phyloP scores from a whole-genome alignment of 1,139 yeast genomes.

The Debaryomyces fabryi region DNA sequence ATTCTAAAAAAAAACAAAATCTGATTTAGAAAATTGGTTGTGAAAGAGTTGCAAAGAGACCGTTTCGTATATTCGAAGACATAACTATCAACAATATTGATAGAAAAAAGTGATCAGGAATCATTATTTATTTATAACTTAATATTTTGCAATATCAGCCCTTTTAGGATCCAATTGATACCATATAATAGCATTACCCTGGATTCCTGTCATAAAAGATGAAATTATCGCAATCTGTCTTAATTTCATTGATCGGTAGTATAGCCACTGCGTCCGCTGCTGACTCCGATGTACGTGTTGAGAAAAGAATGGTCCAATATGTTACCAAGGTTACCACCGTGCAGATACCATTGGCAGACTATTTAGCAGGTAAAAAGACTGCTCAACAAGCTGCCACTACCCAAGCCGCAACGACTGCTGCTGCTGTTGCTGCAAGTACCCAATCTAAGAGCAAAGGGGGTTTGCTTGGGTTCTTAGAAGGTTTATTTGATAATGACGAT shows the following conservation, averaged over 20 bases:
- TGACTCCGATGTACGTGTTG: neutral
- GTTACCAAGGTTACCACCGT: conserved; percentile 23
- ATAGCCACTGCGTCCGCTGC: neutral
- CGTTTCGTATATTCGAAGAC: neutral
- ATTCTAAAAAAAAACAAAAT: neutral
- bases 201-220: neutral
- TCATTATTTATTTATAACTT: neutral
- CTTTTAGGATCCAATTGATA: neutral
- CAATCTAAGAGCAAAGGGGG: neutral
- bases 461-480: conserved; percentile 3
- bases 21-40: neutral
- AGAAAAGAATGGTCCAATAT: conserved; percentile 17
- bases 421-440: conserved; percentile 3
- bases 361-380: conserved; percentile 12
- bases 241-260: neutral
- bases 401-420: conserved; percentile 9
- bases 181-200: neutral
- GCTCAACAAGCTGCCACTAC: conserved; percentile 11
- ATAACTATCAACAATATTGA: neutral
- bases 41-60: conserved; percentile 1
- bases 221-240: conserved; percentile 5
- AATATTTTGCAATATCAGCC: neutral
- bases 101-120: neutral
- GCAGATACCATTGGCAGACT: conserved; percentile 14
- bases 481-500: neutral